A percentile compares a stretch with the other conserved stretches of the same genome.
Evolutionary conservation across 2,329 filamentous ascomycete species (phyloP).

Genomic region (Didymosphaeria variabile): DNA sequence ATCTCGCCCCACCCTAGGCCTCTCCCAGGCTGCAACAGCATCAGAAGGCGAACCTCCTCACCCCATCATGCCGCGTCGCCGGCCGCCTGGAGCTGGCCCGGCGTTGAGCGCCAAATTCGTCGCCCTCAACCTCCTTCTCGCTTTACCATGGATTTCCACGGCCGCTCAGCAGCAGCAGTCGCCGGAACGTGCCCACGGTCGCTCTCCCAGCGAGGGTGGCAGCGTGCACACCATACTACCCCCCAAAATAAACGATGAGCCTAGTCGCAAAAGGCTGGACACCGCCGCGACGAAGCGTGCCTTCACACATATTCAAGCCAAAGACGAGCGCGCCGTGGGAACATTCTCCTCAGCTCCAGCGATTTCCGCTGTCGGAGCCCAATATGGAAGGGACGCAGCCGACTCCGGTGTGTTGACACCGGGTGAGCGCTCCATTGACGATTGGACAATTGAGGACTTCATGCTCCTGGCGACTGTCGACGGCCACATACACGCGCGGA

Average conservation of each 20-base stretch:
- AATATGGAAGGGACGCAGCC: conserved; percentile 69
- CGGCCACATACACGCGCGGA: conserved; percentile 90
- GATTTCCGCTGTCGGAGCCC: conserved; percentile 89
- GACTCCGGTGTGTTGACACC: conserved; percentile 56
- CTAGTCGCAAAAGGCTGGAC: conserved; percentile 26
- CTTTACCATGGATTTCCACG: conserved; percentile 45
- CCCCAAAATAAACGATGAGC: conserved; percentile 27
- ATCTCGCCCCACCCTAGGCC: conserved; percentile 41
- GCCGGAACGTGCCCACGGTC: conserved; percentile 35
- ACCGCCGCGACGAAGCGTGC: conserved; percentile 33
- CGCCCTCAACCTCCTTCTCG: conserved; percentile 46
- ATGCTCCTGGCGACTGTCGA: conserved; percentile 99
- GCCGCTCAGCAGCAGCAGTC: conserved; percentile 55
- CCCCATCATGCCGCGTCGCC: conserved; percentile 49
- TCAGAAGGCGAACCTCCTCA: conserved; percentile 27
- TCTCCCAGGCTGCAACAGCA: conserved; percentile 35
- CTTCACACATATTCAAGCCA: conserved; percentile 42
- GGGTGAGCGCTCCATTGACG: conserved; percentile 96
- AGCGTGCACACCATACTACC: conserved; percentile 36
- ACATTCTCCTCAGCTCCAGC: conserved; percentile 89
- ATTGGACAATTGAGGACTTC: conserved; percentile 99
- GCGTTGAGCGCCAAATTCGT: conserved; percentile 44
- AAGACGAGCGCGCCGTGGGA: conserved; percentile 92
- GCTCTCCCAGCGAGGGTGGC: conserved; percentile 39
- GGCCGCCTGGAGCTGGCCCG: conserved; percentile 51